Evolutionary conservation across 2,329 filamentous ascomycete species (phyloP).

Genomic region (Epicoccum sorghinum): DNA sequence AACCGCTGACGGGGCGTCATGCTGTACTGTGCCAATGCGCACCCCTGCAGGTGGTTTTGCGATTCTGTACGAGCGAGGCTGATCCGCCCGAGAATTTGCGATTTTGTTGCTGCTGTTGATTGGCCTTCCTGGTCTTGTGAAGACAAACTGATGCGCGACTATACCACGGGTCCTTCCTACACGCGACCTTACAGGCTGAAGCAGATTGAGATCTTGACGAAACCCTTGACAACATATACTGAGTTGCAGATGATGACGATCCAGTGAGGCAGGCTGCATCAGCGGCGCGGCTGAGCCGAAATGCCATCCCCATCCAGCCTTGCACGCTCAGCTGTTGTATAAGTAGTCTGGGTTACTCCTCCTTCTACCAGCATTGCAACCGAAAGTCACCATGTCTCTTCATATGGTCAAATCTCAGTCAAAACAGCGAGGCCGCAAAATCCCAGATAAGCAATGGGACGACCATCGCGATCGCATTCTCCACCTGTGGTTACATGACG

Average conservation of each 20-base stretch:
- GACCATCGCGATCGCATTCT: neutral
- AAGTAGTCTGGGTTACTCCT: neutral
- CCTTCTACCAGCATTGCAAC: neutral
- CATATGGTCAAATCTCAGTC: neutral
- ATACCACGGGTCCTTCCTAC: too few species aligned
- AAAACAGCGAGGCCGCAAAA: constrained; percentile 1
- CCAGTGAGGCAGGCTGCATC: too few species aligned
- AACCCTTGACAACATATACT: too few species aligned
- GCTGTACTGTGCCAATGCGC: too few species aligned
- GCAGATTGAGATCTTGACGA: too few species aligned
- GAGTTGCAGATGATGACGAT: too few species aligned
- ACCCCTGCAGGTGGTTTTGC: neutral
- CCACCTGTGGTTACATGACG: constrained; percentile 1
- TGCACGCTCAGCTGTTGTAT: neutral
- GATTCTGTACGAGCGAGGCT: constrained; percentile 4
- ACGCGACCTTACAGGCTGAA: too few species aligned
- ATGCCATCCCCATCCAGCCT: neutral
- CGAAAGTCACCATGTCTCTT: neutral
- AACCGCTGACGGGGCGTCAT: too few species aligned
- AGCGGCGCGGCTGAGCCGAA: too few species aligned
- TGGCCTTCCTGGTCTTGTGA: neutral
- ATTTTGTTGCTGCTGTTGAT: constrained; percentile 1
- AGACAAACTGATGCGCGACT: too few species aligned
- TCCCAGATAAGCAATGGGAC: neutral
- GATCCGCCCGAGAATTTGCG: neutral